Percentiles rank a stretch among this genome's conserved stretches.
phyloP scores from a whole-genome alignment of 2,329 filamentous ascomycete genomes.

The Xylariaceae sp. region DNA sequence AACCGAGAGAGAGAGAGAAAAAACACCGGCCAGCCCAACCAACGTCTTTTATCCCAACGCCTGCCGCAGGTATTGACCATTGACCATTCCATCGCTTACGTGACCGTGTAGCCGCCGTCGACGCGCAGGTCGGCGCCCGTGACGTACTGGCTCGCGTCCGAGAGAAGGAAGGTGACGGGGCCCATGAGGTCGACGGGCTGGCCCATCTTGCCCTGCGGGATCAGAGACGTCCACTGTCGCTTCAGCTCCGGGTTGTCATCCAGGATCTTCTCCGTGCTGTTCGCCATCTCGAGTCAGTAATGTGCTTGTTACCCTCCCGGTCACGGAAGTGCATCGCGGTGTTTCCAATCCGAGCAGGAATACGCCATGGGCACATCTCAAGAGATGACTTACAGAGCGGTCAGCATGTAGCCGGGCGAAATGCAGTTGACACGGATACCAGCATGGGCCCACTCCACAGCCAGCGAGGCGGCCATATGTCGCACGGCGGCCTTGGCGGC shows the following conservation, averaged over 20 bases:
- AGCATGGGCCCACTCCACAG: constrained; percentile 86
- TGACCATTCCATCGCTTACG: too few relatives aligned
- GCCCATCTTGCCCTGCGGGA: constrained; percentile 91
- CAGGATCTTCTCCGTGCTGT: constrained; percentile 84
- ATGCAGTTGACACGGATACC: constrained; percentile 94
- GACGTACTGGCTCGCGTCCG: constrained; percentile 69
- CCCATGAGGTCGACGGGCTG: constrained; percentile 88
- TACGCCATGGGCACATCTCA: neutral
- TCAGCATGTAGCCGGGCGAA: constrained; percentile 93
- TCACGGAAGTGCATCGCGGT: too few relatives aligned
- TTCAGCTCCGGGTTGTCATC: constrained; percentile 88
- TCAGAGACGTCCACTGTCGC: constrained; percentile 83
- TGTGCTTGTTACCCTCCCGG: too few relatives aligned
- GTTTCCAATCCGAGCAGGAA: too few relatives aligned
- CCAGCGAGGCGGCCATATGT: constrained; percentile 78
- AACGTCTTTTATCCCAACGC: too few relatives aligned
- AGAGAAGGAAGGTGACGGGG: constrained; percentile 78
- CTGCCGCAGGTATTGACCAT: too few relatives aligned
- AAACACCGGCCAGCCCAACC: too few relatives aligned
- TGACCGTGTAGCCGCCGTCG: constrained; percentile 83
- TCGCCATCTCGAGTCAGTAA: neutral
- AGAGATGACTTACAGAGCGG: constrained; percentile 62
- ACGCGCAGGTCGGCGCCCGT: constrained; percentile 69
- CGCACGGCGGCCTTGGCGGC: constrained; percentile 86
- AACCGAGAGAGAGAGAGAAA: too few relatives aligned